A percentile compares a stretch with the other conserved stretches of the same genome.
Conservation (phyloP, 2,329 filamentous ascomycete genomes). For the Thelonectria blattea region DNA sequence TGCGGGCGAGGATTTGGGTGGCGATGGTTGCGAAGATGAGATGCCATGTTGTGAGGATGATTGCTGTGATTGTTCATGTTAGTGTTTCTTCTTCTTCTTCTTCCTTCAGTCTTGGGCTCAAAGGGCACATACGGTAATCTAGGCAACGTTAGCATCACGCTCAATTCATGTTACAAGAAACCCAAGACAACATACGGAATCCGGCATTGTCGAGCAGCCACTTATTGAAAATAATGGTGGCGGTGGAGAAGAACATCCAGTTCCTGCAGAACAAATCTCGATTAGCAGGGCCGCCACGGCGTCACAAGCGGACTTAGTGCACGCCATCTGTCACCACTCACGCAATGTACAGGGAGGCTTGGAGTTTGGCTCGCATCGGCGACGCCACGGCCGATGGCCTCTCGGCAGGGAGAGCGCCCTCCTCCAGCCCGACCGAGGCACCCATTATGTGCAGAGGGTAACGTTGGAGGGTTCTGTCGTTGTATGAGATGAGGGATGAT, state of each 20-base stretch:
- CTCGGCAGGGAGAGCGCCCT: background rate
- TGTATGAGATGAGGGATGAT: too few species aligned
- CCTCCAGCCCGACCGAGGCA: background rate
- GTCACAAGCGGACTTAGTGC: background rate
- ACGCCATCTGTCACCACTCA: slow-evolving; percentile 8
- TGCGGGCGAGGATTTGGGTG: slow-evolving; percentile 26
- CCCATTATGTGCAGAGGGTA: background rate
- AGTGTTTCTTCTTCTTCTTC: too few species aligned
- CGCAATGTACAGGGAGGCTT: slow-evolving; percentile 12
- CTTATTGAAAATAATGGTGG: slow-evolving; percentile 92
- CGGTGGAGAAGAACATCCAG: slow-evolving; percentile 86
- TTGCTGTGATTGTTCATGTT: too few species aligned
- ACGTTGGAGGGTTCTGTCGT: too few species aligned
- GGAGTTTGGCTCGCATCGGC: slow-evolving; percentile 2
- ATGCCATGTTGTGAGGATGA: slow-evolving; percentile 26
- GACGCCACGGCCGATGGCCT: background rate
- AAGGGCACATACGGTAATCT: slow-evolving; percentile 46
- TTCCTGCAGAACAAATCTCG: slow-evolving; percentile 47
- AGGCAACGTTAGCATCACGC: slow-evolving; percentile 12
- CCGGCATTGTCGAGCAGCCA: slow-evolving; percentile 78
- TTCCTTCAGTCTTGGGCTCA: too few species aligned
- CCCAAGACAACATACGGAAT: slow-evolving; percentile 75
- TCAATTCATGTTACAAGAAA: background rate
- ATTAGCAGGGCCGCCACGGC: background rate
- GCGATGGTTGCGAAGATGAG: slow-evolving; percentile 25